Evolutionary conservation across 768 basidiomycete genomes (phyloP).

Genomic region (Pholiota conissans): DNA sequence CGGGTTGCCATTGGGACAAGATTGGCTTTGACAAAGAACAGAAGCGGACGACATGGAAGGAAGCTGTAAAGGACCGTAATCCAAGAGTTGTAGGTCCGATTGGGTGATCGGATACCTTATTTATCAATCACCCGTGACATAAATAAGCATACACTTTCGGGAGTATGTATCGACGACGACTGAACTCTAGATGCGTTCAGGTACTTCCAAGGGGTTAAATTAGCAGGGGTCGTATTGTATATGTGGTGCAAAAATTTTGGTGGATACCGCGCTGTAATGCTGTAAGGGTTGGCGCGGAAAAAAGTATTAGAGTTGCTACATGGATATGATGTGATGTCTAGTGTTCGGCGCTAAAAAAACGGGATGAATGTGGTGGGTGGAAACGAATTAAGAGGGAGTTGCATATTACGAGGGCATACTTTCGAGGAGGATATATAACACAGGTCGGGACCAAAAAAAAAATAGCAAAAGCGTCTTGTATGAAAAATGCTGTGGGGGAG

Average conservation of each 20-base stretch:
- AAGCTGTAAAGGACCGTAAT: constrained; percentile 9
- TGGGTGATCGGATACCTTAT: constrained; percentile 6
- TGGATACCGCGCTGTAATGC: not conserved
- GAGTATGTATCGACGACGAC: no score
- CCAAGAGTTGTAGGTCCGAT: constrained; percentile 17
- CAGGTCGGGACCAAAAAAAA: constrained; percentile 20
- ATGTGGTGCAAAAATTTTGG: not conserved
- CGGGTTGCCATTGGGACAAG: constrained; percentile 80
- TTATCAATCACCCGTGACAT: constrained; percentile 15
- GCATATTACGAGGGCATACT: constrained; percentile 12
- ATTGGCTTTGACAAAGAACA: constrained; percentile 64
- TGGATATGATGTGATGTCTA: constrained; percentile 1
- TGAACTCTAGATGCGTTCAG: no score
- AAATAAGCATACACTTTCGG: constrained; percentile 4
- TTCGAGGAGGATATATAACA: constrained; percentile 21
- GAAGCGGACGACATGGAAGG: constrained; percentile 21
- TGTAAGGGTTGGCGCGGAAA: not conserved
- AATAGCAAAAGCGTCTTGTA: not conserved
- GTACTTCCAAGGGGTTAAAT: not conserved
- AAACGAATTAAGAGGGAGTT: constrained; percentile 9
- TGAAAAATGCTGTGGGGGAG: constrained; percentile 23
- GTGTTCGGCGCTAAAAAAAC: constrained; percentile 3
- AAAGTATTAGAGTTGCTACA: constrained; percentile 6
- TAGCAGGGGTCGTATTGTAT: not conserved
- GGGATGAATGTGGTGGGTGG: not conserved